phyloP scores from a whole-genome alignment of 2,329 filamentous ascomycete genomes.

The Fusarium chuoi region DNA sequence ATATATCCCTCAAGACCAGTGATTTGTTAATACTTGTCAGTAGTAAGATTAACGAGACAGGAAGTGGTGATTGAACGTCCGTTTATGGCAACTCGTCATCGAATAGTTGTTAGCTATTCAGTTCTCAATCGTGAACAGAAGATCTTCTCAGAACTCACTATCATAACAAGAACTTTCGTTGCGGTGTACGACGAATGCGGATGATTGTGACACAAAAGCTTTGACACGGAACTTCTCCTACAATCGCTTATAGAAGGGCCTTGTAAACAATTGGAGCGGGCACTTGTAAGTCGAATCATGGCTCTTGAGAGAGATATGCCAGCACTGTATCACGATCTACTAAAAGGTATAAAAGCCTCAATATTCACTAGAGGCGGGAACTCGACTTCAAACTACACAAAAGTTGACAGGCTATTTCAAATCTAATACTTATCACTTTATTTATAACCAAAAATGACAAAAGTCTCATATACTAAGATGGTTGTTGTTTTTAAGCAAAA shows the following conservation, averaged over 20 bases:
- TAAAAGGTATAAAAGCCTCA: background rate
- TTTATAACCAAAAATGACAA: fast-evolving
- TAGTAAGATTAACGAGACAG: no score
- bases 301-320: fast-evolving
- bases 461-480: background rate
- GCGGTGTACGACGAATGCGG: no score
- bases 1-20: background rate
- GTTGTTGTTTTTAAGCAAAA: background rate
- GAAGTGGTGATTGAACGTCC: no score
- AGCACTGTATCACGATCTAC: fast-evolving
- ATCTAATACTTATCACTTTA: fast-evolving
- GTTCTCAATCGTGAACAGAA: no score
- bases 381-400: background rate
- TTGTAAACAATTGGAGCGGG: fast-evolving
- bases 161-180: fast-evolving
- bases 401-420: fast-evolving
- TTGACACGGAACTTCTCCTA: fast-evolving
- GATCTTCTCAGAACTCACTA: no score
- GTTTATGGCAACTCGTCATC: no score
- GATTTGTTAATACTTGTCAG: no score
- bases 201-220: no score
- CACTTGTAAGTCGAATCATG: fast-evolving
- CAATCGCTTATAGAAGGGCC: fast-evolving
- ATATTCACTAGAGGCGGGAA: background rate
- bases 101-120: background rate